phyloP scores from a whole-genome alignment of 768 basidiomycete genomes.

The Hirschioporus abietinus region DNA sequence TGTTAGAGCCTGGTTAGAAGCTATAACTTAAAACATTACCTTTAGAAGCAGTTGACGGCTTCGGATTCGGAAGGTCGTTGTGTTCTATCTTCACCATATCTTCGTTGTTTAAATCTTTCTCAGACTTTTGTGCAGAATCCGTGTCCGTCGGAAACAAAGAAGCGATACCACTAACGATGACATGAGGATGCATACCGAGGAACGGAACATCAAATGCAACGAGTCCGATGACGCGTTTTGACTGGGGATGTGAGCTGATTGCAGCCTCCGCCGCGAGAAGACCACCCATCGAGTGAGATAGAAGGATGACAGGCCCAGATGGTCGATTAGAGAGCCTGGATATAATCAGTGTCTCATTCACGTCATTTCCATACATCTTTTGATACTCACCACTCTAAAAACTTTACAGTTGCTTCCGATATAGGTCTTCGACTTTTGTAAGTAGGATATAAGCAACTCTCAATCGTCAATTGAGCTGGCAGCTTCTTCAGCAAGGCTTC shows the following conservation, averaged over 20 bases:
- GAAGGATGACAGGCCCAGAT: slow-evolving; percentile 47
- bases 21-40: background rate
- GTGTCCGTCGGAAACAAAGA: slow-evolving; percentile 39
- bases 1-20: background rate
- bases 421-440: slow-evolving; percentile 55
- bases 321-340: slow-evolving; percentile 50
- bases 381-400: slow-evolving; percentile 45
- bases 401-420: slow-evolving; percentile 43
- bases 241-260: slow-evolving; percentile 31
- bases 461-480: slow-evolving; percentile 32
- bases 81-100: slow-evolving; percentile 34
- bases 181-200: slow-evolving; percentile 59
- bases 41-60: background rate
- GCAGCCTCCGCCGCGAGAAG: slow-evolving; percentile 54
- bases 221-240: slow-evolving; percentile 44
- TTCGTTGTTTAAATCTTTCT: slow-evolving; percentile 38
- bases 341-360: slow-evolving; percentile 8
- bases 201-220: slow-evolving; percentile 57
- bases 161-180: slow-evolving; percentile 50
- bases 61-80: background rate
- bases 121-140: slow-evolving; percentile 24
- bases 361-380: background rate
- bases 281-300: slow-evolving; percentile 60
- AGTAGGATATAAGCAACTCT: slow-evolving; percentile 51
- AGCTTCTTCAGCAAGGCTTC: slow-evolving; percentile 26